Percentiles rank a stretch among this genome's conserved stretches.
These are phyloP conservation scores for Hura crepitans DNA, from an alignment of 441 rosid species.

Conservation along the genomic window DNA sequence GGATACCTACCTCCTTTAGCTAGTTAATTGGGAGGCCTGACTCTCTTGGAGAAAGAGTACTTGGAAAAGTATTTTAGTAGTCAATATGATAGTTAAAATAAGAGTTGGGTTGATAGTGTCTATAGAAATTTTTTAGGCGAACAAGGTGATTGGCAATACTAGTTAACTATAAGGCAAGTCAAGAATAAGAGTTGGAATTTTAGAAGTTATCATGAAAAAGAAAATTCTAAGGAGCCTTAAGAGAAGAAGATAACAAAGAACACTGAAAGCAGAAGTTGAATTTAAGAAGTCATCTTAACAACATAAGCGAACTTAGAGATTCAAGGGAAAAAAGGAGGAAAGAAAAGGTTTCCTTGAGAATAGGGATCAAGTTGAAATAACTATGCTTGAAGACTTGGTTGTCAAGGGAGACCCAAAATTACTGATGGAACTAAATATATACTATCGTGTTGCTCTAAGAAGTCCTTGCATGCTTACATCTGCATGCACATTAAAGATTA, in stretches of 20 bases:
- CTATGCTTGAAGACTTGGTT: neutral
- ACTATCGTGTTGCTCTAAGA: neutral
- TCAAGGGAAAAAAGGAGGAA: neutral
- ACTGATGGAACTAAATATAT: neutral
- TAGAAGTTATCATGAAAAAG: too few relatives aligned
- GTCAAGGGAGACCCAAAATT: neutral
- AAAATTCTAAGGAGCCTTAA: neutral
- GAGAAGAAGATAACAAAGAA: neutral
- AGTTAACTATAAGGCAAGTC: neutral
- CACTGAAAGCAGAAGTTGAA: neutral
- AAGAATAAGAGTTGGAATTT: neutral
- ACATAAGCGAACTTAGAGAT: neutral
- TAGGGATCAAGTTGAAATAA: neutral
- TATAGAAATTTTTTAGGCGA: neutral
- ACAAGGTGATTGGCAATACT: neutral
- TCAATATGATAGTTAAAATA: neutral
- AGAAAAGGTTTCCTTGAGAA: neutral
- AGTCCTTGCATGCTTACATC: neutral
- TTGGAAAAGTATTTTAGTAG: neutral
- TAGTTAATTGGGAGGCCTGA: neutral
- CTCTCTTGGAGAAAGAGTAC: neutral
- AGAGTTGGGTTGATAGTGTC: neutral
- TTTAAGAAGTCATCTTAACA: neutral
- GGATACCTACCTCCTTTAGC: neutral
- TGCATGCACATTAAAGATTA: neutral